Conservation (phyloP, 345 rosid genomes). For the Mallotus nudiflorus region DNA sequence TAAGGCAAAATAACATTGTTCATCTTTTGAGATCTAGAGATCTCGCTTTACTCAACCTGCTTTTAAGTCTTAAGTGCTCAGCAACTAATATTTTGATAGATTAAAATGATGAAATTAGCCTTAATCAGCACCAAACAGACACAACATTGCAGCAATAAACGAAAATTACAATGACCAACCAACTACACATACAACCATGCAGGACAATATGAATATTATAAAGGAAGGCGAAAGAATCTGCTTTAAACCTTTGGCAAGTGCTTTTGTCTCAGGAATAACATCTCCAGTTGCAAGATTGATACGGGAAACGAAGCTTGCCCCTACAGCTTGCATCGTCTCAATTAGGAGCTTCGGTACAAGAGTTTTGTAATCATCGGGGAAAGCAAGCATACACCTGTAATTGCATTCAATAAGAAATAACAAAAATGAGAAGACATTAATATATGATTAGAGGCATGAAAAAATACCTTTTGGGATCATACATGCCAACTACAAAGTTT, state of each 20-base stretch:
- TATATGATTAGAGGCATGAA: neutral
- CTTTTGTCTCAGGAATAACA: conserved; percentile 89
- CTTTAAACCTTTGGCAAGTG: conserved; percentile 75
- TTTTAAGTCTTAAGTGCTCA: neutral
- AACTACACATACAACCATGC: conserved; percentile 4
- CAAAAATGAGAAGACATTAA: neutral
- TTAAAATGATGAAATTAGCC: neutral
- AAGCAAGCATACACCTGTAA: conserved; percentile 89
- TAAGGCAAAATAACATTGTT: no score
- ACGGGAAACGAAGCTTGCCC: conserved; percentile 75
- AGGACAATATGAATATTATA: conserved; percentile 12
- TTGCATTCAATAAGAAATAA: conserved; percentile 5
- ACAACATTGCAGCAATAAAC: neutral
- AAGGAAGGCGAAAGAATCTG: neutral
- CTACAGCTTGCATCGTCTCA: conserved; percentile 81
- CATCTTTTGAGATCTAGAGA: neutral
- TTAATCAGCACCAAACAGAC: neutral
- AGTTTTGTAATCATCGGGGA: conserved; percentile 81
- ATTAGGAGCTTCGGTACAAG: conserved; percentile 79
- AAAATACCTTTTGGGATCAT: neutral
- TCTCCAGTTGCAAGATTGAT: conserved; percentile 86
- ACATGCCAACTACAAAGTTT: neutral
- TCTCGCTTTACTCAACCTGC: neutral
- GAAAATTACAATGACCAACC: neutral
- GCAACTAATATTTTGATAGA: neutral